Base-by-base conservation (phyloP, 2,329 filamentous ascomycete species). In the Trichothecium roseum region DNA sequence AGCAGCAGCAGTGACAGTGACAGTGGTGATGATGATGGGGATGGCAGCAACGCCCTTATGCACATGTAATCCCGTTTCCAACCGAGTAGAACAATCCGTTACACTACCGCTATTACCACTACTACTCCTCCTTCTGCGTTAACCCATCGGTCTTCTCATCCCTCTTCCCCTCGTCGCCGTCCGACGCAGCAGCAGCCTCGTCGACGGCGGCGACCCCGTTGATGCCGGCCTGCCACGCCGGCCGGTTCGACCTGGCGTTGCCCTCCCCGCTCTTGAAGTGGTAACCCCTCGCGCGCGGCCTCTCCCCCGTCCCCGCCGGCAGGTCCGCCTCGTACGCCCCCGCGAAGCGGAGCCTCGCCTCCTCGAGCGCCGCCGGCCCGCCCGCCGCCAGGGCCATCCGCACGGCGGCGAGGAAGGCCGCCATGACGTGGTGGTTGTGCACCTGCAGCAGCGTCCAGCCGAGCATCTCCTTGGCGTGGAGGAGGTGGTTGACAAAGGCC, bases 401-500 rank as follows among this genome's bases (percentile, higher is more conserved):
- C 6, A 94, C 65, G 0, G 67, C 72, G 0, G 63, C 56, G 55
- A 96, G 94, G 62, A 96, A 94, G 1, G 61, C 49, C 31, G 74
- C 69, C 36, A 94, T 58, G 7, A 82, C 61, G 41, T 78, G 69
- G 54, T 93, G 79, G 54, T 98, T 98, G 61, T 98, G 91, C 4
- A 94, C 71, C 55, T 96, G 89, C 7, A 98, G 68, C 7, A 98
- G 68, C 1, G 81, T 84, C 91, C 91, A 98, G 17, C 82, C 89
- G 4, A 95, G 75, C 91, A 98, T 96, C 59, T 98, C 91, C 52
- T 88, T 93, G 1, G 91, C 87, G 32, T 76, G 70, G 5, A 98
- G 73, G 1, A 96, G 69, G 56, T 98, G 91, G 44, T 87, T 81
- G 26, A 98, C 52, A 57, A 84, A 98, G 0, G 91, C 89, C 34